Evolutionary conservation across 108 stramenopile genomes (phyloP).

Genomic region (Skeletonema menzelii): DNA sequence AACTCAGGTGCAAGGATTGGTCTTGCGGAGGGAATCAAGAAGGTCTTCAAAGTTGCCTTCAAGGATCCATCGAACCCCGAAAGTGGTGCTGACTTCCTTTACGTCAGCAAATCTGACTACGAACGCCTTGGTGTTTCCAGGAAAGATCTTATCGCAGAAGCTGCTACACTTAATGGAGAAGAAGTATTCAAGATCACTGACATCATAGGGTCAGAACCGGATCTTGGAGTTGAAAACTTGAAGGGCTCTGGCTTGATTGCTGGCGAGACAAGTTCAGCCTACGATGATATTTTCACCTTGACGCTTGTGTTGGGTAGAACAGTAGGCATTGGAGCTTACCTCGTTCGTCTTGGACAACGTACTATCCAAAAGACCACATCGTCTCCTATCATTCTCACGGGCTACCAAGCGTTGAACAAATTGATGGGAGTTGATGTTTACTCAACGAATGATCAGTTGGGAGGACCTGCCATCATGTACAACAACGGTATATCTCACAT

Average conservation of each 20-base stretch:
- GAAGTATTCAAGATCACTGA: constrained; percentile 79
- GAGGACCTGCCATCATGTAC: constrained; percentile 97
- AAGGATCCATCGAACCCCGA: constrained; percentile 92
- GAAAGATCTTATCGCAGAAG: constrained; percentile 47
- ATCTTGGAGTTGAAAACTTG: constrained; percentile 99
- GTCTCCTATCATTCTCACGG: constrained; percentile 98
- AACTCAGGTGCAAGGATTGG: constrained; percentile 95
- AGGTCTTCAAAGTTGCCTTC: constrained; percentile 94
- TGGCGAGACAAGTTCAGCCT: constrained; percentile 96
- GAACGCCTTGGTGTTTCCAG: constrained; percentile 51
- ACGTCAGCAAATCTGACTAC: constrained; percentile 90
- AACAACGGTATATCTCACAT: constrained; percentile 97
- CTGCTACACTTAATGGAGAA: constrained; percentile 56
- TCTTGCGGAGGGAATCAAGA: constrained; percentile 94
- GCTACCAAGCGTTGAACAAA: constrained; percentile 99
- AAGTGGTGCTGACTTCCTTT: constrained; percentile 95
- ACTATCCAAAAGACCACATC: constrained; percentile 95
- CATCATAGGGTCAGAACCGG: constrained; percentile 96
- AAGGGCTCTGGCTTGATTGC: constrained; percentile 98
- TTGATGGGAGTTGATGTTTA: constrained; percentile 99
- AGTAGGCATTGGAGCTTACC: constrained; percentile 99
- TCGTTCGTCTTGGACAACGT: constrained; percentile 97
- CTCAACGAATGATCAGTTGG: constrained; percentile 98
- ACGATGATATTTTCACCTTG: constrained; percentile 97
- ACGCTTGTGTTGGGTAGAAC: constrained; percentile 95